Base-by-base conservation (phyloP, 1,139 yeast genomes). In the Blastobotrys capitulatus region DNA sequence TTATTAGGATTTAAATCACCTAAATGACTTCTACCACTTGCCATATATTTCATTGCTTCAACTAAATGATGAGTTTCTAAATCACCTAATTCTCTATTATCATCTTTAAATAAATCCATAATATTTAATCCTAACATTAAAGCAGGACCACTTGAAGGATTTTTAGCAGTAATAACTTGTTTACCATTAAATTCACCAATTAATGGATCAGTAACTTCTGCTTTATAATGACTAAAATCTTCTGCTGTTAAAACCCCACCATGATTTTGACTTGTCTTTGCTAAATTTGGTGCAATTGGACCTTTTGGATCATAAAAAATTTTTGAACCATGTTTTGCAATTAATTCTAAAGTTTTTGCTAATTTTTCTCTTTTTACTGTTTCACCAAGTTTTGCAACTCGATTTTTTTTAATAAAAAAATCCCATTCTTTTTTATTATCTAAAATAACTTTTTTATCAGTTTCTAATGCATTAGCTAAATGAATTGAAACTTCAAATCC, bases 21-120 rank as follows among this genome's bases (percentile, higher is more conserved):
- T 22, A 90, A 74, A 58, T 86, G 77, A 16, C 92, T 80, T 52
- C 97, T 75, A 0, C 85, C 90, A 9, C 94, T 77, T 0, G 90
- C 87, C 76, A 88, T 77, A 96, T 96, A 92, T 66, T 90, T 90
- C 94, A 90, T 88, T 6, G 86, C 71, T 66, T 92, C 98, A 13
- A 89, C 72, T 13, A 88, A 64, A 49, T 86, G 74, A 60, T 87
- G 96, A 1, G 81, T 72, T n/a, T 77, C 73, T 6, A 75, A 60
- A 0, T 72, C 71, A 5, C 62, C 61, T 58, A 74, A 72, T 51
- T 80, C 82, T 6, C 41, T 40, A 15, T 63, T 59, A 34, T 64
- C 62, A 16, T 53, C 43, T 19, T 62, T 58, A 32, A 66, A 60
- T n/a, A 72, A 69, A 52, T 76, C 74, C 61, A 79, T 59, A 37